A percentile compares a stretch with the other conserved stretches of the same genome.
These are phyloP conservation scores for Rhizophora apiculata DNA, from an alignment of 345 rosid genomes.

Conservation along the genomic window DNA sequence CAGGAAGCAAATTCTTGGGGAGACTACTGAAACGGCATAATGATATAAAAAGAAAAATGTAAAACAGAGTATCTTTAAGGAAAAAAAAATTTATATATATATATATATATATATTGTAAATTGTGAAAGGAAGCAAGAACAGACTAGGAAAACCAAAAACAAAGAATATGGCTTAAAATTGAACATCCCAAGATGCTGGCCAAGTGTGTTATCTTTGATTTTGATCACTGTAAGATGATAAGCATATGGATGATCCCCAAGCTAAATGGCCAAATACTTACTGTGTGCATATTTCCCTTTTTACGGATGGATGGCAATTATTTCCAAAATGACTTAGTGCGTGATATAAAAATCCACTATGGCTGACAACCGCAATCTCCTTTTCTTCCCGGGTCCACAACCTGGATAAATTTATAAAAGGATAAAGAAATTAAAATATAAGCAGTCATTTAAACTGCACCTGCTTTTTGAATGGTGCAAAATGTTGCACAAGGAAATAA, in stretches of 20 bases:
- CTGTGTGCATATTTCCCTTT: constrained; percentile 53
- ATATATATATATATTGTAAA: too few species aligned
- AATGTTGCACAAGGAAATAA: too few species aligned
- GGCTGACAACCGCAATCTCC: constrained; percentile 77
- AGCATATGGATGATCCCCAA: neutral
- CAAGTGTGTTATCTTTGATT: too few species aligned
- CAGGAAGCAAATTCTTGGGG: too few species aligned
- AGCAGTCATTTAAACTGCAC: neutral
- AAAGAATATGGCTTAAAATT: too few species aligned
- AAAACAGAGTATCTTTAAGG: too few species aligned
- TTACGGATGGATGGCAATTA: constrained; percentile 46
- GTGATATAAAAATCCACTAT: constrained; percentile 61
- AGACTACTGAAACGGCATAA: too few species aligned
- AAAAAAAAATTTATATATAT: too few species aligned
- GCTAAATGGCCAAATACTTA: constrained; percentile 29
- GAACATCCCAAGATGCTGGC: too few species aligned
- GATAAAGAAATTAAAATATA: neutral
- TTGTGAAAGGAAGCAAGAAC: too few species aligned
- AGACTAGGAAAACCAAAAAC: too few species aligned
- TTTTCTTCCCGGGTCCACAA: constrained; percentile 65
- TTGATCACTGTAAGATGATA: neutral
- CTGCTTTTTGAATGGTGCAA: neutral
- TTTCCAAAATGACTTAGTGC: constrained; percentile 53
- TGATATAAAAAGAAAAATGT: too few species aligned
- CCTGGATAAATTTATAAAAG: constrained; percentile 39